A percentile compares a stretch with the other conserved stretches of the same genome.
These are phyloP conservation scores for Starmerella stigmatis DNA, from an alignment of 805 yeast genomes.

Conservation along the genomic window DNA sequence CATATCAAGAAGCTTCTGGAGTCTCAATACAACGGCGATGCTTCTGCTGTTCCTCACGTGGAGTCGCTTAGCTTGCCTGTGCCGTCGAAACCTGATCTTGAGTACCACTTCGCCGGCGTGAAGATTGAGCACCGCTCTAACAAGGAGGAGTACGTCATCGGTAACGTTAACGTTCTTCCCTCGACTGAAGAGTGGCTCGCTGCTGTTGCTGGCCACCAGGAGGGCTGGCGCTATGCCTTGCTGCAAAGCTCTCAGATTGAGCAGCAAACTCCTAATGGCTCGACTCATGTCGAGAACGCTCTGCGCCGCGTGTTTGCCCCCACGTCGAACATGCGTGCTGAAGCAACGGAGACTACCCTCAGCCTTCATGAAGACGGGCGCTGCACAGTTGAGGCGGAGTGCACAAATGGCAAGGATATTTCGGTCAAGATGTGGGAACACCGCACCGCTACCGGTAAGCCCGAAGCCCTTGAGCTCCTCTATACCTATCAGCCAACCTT, in stretches of 20 bases:
- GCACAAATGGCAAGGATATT: constrained; percentile 44
- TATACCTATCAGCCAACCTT: constrained; percentile 71
- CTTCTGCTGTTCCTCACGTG: constrained; percentile 65
- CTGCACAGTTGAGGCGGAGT: constrained; percentile 49
- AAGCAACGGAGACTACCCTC: constrained; percentile 45
- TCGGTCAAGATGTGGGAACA: constrained; percentile 70
- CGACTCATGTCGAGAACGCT: constrained; percentile 69
- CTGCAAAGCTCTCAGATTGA: constrained; percentile 67
- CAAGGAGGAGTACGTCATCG: constrained; percentile 32
- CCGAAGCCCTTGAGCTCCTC: constrained; percentile 66
- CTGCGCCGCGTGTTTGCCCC: constrained; percentile 74
- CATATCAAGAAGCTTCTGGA: constrained; percentile 55
- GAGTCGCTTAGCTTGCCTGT: constrained; percentile 74
- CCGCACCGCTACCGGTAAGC: constrained; percentile 67
- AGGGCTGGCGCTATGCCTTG: constrained; percentile 88
- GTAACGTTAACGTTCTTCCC: constrained; percentile 27
- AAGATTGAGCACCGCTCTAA: constrained; percentile 20
- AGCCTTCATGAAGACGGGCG: constrained; percentile 69
- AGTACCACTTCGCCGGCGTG: constrained; percentile 23
- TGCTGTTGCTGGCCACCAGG: constrained; percentile 64
- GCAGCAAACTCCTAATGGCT: constrained; percentile 44
- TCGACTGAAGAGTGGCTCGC: constrained; percentile 56
- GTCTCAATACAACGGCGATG: constrained; percentile 63
- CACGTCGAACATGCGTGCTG: constrained; percentile 49
- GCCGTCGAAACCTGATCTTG: constrained; percentile 28